Conservation (phyloP, 23 red algal genomes). For the Cyanidiococcus yangmingshanensis region DNA sequence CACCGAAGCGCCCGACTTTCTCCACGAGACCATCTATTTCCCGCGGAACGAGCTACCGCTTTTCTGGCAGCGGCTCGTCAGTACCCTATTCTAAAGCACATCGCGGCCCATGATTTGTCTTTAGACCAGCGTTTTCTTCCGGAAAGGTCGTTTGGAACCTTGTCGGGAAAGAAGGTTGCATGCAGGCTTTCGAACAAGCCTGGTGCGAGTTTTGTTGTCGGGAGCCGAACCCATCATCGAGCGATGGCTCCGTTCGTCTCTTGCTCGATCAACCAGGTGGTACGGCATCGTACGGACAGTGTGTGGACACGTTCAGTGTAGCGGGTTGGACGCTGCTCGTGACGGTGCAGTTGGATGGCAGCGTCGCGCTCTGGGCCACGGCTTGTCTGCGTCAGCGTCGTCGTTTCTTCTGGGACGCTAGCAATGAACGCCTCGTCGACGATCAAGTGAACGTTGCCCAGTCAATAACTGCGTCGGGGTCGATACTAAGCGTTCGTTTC, state of each 20-base stretch:
- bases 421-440: neutral
- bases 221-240: neutral
- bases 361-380: neutral
- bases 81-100: neutral
- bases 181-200: neutral
- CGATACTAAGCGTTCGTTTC: neutral
- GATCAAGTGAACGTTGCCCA: neutral
- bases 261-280: neutral
- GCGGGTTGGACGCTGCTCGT: neutral
- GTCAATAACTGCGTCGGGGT: neutral
- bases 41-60: constrained; percentile 3
- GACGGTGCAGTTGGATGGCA: neutral
- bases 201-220: neutral
- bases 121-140: no score
- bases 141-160: no score
- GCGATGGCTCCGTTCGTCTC: neutral
- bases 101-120: no score
- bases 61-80: constrained; percentile 2
- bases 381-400: neutral
- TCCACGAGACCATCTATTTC: constrained; percentile 14
- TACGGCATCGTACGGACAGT: neutral
- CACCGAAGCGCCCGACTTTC: neutral
- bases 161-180: no score
- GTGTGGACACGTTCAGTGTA: neutral
- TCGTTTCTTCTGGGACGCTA: neutral